Percentiles rank a stretch among this genome's conserved stretches.
Evolutionary conservation across 2,329 filamentous ascomycete species (phyloP).

Genomic region (Corinectria fuckeliana): DNA sequence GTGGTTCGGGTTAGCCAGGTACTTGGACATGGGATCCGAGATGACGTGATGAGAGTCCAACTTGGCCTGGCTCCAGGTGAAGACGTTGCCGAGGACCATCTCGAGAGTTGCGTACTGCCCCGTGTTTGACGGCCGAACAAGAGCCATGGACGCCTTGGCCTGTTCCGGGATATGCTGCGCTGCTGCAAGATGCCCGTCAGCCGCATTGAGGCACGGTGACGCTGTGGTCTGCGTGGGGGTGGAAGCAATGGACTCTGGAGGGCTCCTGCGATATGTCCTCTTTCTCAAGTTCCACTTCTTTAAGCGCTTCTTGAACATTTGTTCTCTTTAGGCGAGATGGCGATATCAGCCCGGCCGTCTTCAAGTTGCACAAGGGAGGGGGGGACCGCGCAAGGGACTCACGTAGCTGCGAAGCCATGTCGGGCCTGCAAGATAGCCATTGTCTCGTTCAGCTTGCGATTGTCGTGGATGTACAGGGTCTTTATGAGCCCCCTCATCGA

Average conservation of each 20-base stretch:
- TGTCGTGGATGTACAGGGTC: constrained; percentile 44
- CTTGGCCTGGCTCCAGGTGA: constrained; percentile 45
- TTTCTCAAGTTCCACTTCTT: constrained; percentile 49
- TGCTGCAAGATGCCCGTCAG: constrained; percentile 21
- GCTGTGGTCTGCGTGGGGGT: constrained; percentile 27
- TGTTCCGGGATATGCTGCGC: constrained; percentile 21
- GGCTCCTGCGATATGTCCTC: constrained; percentile 43
- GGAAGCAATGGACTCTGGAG: constrained; percentile 27
- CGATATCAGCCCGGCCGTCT: not conserved
- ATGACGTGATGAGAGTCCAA: constrained; percentile 37
- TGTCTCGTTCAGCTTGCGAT: constrained; percentile 45
- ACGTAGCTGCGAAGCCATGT: constrained; percentile 48
- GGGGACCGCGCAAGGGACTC: constrained; percentile 27
- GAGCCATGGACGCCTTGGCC: constrained; percentile 22
- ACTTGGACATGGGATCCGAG: constrained; percentile 46
- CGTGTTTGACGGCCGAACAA: constrained; percentile 33
- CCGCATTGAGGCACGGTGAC: constrained; percentile 17
- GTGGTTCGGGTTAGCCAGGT: constrained; percentile 44
- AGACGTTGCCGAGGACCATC: constrained; percentile 43
- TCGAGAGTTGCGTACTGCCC: constrained; percentile 41
- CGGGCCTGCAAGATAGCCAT: constrained; percentile 45
- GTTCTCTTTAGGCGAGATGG: constrained; percentile 40
- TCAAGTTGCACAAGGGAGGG: not conserved
- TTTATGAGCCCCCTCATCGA: constrained; percentile 42
- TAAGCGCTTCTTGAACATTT: constrained; percentile 50